Evolutionary conservation across 306 rosid genomes (phyloP), one percentile per base, ranked within the genome.

Genomic region (Gastrolobium bilobum): DNA sequence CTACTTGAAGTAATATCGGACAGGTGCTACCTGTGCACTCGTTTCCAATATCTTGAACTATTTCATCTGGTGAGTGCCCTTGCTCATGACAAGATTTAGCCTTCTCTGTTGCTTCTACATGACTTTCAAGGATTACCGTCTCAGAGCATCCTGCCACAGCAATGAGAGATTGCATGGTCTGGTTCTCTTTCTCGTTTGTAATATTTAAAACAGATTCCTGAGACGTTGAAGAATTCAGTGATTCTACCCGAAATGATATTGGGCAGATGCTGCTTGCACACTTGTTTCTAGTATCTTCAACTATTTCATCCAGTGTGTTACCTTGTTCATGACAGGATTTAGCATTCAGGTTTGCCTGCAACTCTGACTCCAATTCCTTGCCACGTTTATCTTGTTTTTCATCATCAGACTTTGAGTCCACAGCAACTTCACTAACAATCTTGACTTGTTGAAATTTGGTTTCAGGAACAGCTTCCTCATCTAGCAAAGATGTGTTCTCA

Each of bases 121-220:
- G 15, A 30, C 58, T 75, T 72, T 73, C 84, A 5, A 35, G 59
- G 52, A 38, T 57, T 73, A 78, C 69, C 78, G 50, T 60, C 75
- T 70, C 83, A 87, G 82, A 58, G 61, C 53, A 71, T 76, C 76
- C 82, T 68, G 53, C 76, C 78, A 39, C 57, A 34, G 62, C 39
- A 40, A 40, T 42, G 31, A 54, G 58, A 84, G 76, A 84, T 80
- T 50, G 86, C 31, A 75, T 81, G 72, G 81, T 79, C 81, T 47
- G 79, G 58, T 60, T 86, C 78, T 81, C 86, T 69, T 47, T 59
- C 67, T 69, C 20, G 47, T 76, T 70, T 64, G 81, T 60, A 75
- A 68, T 54, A 14, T 80, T 74, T 13, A 65, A 54, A 82, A 59
- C 46, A 69, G 20, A 39, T 44, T 84, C 82, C 62, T 47, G 68